Evolutionary conservation across 768 basidiomycete genomes (phyloP).

Genomic region (Suillus hirtellus): DNA sequence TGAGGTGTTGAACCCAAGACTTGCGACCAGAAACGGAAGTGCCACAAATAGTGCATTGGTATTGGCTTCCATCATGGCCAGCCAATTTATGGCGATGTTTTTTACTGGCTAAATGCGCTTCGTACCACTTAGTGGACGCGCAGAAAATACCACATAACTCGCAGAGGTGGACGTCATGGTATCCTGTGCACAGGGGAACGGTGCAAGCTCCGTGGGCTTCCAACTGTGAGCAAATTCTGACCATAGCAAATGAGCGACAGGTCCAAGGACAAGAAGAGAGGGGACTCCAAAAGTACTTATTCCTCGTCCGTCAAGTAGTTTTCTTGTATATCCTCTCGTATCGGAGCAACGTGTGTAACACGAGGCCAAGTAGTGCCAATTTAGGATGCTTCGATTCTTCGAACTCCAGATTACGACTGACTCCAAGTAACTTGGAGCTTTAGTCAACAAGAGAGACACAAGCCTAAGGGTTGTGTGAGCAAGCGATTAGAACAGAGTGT

Average conservation of each 20-base stretch:
- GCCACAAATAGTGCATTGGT: slow-evolving; percentile 36
- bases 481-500: not conserved
- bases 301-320: not conserved
- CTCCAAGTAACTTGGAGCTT: not conserved
- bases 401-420: not conserved
- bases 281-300: not conserved
- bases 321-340: slow-evolving; percentile 2
- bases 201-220: slow-evolving; percentile 39
- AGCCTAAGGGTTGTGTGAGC: not conserved
- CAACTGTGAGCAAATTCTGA: slow-evolving; percentile 37
- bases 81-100: slow-evolving; percentile 31
- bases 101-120: slow-evolving; percentile 31
- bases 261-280: not conserved
- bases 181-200: slow-evolving; percentile 27
- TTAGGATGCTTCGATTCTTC: not conserved
- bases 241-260: slow-evolving; percentile 1
- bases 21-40: slow-evolving; percentile 10
- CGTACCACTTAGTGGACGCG: slow-evolving; percentile 19
- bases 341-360: slow-evolving; percentile 3
- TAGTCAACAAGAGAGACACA: not conserved
- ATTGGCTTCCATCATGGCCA: slow-evolving; percentile 19
- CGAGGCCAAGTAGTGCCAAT: slow-evolving; percentile 2
- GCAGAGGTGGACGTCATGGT: slow-evolving; percentile 41
- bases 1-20: slow-evolving; percentile 30
- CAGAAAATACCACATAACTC: slow-evolving; percentile 41